Evolutionary conservation across 129 eudicot species (phyloP), one percentile per base, ranked within the genome.

Genomic region (Flaveria brownii): DNA sequence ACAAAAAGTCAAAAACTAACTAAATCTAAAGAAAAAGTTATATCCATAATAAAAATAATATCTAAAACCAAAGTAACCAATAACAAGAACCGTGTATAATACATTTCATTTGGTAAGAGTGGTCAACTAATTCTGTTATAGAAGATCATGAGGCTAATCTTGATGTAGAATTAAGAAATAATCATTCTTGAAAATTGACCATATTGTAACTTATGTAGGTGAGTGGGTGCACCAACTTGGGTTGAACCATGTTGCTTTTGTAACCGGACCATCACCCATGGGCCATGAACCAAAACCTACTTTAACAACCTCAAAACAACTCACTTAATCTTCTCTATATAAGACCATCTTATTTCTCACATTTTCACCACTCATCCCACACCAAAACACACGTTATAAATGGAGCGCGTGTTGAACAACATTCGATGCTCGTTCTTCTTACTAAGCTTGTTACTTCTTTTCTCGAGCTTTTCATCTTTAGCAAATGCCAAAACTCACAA

Each of bases 141-240:
- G 10, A 17, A 43, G 70, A 68, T 74, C 23, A 80, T 80, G 70
- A 67, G 23, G 33, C 23, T 74, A 80, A 74, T 80, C 15, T 67
- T 74, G 59, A 51, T 26, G 52, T 61, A 72, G 52, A 72, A 81
- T 79, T 85, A 79, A 62, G 66, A 79, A 85, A 41, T 74, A 89
- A 87, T 86, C 81, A 82, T 85, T 23, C 65, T 66, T 68, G 60
- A 76, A 36, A n/a, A 78, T 56, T 80, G 71, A 81, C 60, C 78
- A 78, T 72, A 81, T 83, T 85, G 77, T 46, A 55, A 67, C 62
- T 70, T 80, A 67, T 49, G 77, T 80, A 82, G 79, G 82, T 86
- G 43, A 89, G 97, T 89, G 89, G 97, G 86, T 91, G 91, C 87
- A 92, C 86, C 96, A 87, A 92, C 97, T 82, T 78, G 84, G 45